Evolutionary conservation across 1,284 basidiomycete species (phyloP), one percentile per base, ranked within the genome.

Genomic region (Ustilago nuda): DNA sequence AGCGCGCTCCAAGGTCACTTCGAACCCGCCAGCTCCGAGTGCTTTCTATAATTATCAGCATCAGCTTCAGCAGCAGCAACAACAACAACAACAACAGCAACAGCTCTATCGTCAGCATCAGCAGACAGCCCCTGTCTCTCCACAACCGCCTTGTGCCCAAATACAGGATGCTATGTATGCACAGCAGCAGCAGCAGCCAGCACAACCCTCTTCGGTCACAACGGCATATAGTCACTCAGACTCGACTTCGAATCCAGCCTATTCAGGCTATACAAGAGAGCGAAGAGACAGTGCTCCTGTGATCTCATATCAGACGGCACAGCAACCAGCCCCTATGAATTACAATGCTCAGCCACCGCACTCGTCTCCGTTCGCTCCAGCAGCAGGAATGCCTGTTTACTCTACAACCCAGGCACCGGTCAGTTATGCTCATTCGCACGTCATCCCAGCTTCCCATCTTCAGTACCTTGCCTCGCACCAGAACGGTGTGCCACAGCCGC

Each of bases 41-140:
- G 72, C 76, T 17, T 71, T 72, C 39, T 72, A 69, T 61, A 75
- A 78, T 19, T 76, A 76, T 27, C 72, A 76, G 57, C 72, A 78
- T 45, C 72, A 78, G 65, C 48, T 66, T 39, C 72, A 75, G 39
- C 73, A 72, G 46, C 73, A 71, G 36, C 60, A 67, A 12, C 63
- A 68, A 19, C 66, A 63, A 36, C 60, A 67, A 12, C 63, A 68
- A 19, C 66, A 63, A 36, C 66, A 70, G 17, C 76, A 72, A 35
- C 69, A 70, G 50, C 54, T 30, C 0, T 37, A 63, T 8, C 66
- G 55, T 33, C 65, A 59, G n/a, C 56, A 35, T 11, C 45, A 72
- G 39, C 59, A 32, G 30, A 30, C 61, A 9, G 51, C 35, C 9
- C 39, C 45, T 19, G 43, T 46, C 6, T 37, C 59, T 2, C 54